A percentile compares a stretch with the other conserved stretches of the same genome.
Conservation (phyloP, 371 early-diverging fungal species). For the Mortierella sp. region DNA sequence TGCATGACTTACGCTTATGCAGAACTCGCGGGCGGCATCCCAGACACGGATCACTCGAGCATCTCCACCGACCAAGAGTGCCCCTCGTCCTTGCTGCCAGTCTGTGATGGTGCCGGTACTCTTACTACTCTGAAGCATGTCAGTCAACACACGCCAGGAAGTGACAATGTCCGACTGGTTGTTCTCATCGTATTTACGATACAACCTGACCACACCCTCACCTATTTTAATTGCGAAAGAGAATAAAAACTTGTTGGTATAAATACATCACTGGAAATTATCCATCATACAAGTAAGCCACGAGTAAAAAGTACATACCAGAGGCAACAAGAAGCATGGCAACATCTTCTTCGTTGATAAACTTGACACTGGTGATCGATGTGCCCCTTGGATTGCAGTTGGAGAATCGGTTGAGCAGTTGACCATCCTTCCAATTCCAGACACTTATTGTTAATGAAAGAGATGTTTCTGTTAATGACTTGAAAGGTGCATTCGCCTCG, state of each 20-base stretch:
- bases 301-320: conserved; percentile 60
- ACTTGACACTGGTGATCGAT: conserved; percentile 81
- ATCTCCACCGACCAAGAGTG: conserved; percentile 83
- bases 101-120: conserved; percentile 79
- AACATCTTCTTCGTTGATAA: conserved; percentile 93
- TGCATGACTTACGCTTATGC: conserved; percentile 69
- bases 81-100: conserved; percentile 86
- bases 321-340: conserved; percentile 87
- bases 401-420: conserved; percentile 74
- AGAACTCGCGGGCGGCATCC: conserved; percentile 87
- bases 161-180: conserved; percentile 77
- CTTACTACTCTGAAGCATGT: conserved; percentile 72
- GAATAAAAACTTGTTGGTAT: neutral
- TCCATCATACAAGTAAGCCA: conserved; percentile 40
- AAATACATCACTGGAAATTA: neutral
- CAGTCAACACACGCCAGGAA: conserved; percentile 84
- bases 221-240: conserved; percentile 52
- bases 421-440: conserved; percentile 83
- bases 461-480: neutral
- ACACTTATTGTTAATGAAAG: conserved; percentile 62
- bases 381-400: conserved; percentile 78
- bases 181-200: conserved; percentile 78
- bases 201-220: conserved; percentile 87
- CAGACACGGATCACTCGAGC: conserved; percentile 81
- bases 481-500: neutral